A percentile compares a stretch with the other conserved stretches of the same genome.
Evolutionary conservation across 441 rosid species (phyloP).

Genomic region (Syzygium syzygioides): DNA sequence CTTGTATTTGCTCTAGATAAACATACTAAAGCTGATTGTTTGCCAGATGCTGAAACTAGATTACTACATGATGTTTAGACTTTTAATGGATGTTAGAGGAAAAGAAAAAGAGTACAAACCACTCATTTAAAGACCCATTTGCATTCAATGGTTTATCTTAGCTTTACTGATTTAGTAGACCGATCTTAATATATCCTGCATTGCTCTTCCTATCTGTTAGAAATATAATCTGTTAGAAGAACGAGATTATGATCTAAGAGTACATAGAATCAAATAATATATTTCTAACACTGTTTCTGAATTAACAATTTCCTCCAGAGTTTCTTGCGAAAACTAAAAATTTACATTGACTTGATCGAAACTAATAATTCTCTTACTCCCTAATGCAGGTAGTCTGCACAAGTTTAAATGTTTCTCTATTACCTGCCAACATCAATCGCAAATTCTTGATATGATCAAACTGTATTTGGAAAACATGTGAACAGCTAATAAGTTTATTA

Average conservation of each 20-base stretch:
- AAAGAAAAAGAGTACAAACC: neutral
- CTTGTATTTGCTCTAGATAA: neutral
- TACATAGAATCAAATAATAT: too few species aligned
- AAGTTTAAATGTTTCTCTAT: neutral
- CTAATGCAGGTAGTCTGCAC: neutral
- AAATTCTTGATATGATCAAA: neutral
- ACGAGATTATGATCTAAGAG: too few species aligned
- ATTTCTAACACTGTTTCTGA: neutral
- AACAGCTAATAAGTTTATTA: neutral
- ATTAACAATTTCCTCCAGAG: neutral
- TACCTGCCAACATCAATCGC: neutral
- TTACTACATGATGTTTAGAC: neutral
- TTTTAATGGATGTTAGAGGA: neutral
- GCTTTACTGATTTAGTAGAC: neutral
- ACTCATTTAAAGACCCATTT: neutral
- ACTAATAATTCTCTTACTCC: neutral
- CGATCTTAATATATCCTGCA: neutral
- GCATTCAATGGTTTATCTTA: neutral
- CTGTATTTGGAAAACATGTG: fast-evolving
- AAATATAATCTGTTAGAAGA: too few species aligned
- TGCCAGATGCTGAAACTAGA: neutral
- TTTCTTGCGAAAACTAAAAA: neutral
- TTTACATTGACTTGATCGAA: neutral
- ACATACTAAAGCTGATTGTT: too few species aligned
- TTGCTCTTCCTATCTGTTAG: neutral